Base-by-base conservation (phyloP, 164 flowering plant genomes). In the Warburgia ugandensis region DNA sequence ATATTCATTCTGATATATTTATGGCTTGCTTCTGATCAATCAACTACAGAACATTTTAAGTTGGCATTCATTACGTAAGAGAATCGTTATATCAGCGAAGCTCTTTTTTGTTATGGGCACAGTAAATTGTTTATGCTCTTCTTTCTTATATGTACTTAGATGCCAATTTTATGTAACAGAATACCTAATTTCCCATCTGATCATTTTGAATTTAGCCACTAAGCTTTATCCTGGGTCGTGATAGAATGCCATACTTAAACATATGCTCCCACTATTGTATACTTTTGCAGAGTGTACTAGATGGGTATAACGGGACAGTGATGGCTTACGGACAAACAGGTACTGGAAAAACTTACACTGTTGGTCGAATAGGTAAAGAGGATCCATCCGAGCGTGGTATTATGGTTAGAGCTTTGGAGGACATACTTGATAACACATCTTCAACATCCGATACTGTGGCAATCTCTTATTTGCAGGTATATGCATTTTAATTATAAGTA, bases 241-340 rank as follows among this genome's bases (percentile, higher is more conserved):
- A 36, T 45, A 49, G 44, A 11, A 29, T 37, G 19, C n/a, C 45
- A 6, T 14, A 32, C 19, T 19, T 40, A 41, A 52, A 35, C 58
- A 37, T 39, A 35, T 50, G 31, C 9, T 12, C 4, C 30, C 51
- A 19, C 36, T 50, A 58, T 58, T 48, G 40, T 61, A 40, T 59
- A 50, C 52, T 69, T 74, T 69, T 83, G 84, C 89, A 90, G 97
- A 76, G 94, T 77, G 95, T 90, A 19, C 52, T 90, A 70, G 69
- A 71, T 73, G 97, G 97, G 47, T 86, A 82, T 68, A 90, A 90
- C 59, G 97, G 97, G 63, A 90, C 97, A 36, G 72, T 90, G 61
- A 86, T 90, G 97, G 97, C 95, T 64, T 90, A 90, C 56, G 97
- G 97, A 62, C 97, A 90, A 77, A 90, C 95, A 52, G 95, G 97